These are phyloP conservation scores for Fusarium sambucinum DNA, from an alignment of 2,329 filamentous ascomycete genomes.

Conservation along the genomic window DNA sequence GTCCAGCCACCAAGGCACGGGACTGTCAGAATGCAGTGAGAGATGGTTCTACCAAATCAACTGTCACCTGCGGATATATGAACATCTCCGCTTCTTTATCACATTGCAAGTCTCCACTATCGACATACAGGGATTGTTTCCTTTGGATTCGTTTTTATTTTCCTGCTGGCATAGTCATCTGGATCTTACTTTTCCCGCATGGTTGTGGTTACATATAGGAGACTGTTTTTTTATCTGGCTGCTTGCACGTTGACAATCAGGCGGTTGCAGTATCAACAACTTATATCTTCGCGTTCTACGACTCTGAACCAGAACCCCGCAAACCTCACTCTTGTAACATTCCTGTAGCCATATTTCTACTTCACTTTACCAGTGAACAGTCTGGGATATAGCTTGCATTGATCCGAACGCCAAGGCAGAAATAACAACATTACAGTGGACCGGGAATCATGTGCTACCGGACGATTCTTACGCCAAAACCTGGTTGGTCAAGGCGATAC, in stretches of 20 bases:
- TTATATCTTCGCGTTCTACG: background rate
- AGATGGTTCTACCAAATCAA: background rate
- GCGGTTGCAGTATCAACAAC: background rate
- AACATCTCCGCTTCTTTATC: constrained; percentile 5
- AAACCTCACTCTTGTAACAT: background rate
- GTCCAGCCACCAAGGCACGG: constrained; percentile 31
- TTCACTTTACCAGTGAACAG: background rate
- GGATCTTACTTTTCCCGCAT: constrained; percentile 1
- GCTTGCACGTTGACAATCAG: background rate
- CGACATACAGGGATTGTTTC: constrained; percentile 16
- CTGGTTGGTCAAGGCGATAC: constrained; percentile 4
- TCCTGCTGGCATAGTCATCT: constrained; percentile 9
- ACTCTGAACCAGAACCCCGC: background rate
- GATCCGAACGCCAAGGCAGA: background rate
- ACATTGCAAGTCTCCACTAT: constrained; percentile 12
- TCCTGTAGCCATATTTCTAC: background rate
- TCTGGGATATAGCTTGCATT: background rate
- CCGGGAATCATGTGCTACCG: constrained; percentile 10
- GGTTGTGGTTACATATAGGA: no score
- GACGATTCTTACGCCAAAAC: background rate
- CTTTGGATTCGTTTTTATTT: constrained; percentile 1
- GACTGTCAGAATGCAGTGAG: constrained; percentile 4
- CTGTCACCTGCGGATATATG: background rate
- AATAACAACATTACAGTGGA: constrained; percentile 5
- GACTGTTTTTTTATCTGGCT: background rate